Conservation (phyloP, 768 basidiomycete genomes). For the Russula sp. region DNA sequence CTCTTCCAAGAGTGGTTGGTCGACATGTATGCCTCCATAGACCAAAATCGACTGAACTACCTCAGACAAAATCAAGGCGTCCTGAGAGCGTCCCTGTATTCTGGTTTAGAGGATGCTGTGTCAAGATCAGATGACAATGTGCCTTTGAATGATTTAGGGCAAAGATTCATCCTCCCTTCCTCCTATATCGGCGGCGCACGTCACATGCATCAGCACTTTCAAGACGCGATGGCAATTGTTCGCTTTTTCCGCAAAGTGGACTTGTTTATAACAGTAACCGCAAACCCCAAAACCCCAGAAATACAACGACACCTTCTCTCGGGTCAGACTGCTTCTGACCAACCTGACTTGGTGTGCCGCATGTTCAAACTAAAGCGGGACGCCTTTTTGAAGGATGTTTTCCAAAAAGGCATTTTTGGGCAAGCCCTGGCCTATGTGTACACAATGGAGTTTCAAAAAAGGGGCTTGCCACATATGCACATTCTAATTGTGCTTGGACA, state of each 20-base stretch:
- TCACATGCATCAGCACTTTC: slow-evolving; percentile 37
- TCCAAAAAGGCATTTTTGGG: slow-evolving; percentile 39
- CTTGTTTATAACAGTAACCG: slow-evolving; percentile 29
- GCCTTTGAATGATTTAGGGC: slow-evolving; percentile 32
- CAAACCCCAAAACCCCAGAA: not conserved
- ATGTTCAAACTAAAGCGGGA: too few species aligned
- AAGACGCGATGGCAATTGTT: slow-evolving; percentile 42
- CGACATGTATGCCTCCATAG: too few species aligned
- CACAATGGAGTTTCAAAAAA: slow-evolving; percentile 37
- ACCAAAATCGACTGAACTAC: too few species aligned
- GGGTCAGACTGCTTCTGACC: slow-evolving; percentile 32
- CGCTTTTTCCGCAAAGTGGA: slow-evolving; percentile 33
- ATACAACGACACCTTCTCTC: not conserved
- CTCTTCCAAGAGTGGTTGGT: too few species aligned
- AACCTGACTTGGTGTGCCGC: slow-evolving; percentile 40
- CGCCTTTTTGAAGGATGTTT: too few species aligned
- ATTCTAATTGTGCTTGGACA: slow-evolving; percentile 23
- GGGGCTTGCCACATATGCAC: slow-evolving; percentile 50
- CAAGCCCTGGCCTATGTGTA: not conserved
- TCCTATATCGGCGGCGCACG: slow-evolving; percentile 36
- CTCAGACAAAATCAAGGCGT: too few species aligned
- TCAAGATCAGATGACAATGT: not conserved
- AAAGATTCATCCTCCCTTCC: slow-evolving; percentile 34
- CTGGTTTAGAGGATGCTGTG: not conserved
- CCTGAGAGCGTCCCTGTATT: not conserved